A percentile compares a stretch with the other conserved stretches of the same genome.
Evolutionary conservation across 108 stramenopile species (phyloP).

Genomic region (Seminavis robusta): DNA sequence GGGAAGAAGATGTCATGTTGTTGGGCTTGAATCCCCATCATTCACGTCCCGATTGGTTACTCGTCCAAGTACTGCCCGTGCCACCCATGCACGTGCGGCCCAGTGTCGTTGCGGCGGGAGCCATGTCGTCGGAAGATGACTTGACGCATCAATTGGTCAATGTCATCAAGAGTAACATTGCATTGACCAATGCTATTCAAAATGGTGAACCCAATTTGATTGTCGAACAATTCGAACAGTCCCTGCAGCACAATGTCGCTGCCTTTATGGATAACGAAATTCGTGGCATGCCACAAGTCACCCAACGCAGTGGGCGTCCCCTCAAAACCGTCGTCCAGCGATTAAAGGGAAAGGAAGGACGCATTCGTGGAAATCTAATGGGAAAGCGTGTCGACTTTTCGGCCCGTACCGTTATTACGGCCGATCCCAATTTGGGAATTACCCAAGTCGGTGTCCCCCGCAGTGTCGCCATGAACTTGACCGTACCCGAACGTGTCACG

Average conservation of each 20-base stretch:
- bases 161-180: constrained; percentile 93
- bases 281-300: constrained; percentile 88
- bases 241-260: constrained; percentile 93
- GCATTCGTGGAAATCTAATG: constrained; percentile 99
- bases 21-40: constrained; percentile 91
- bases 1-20: constrained; percentile 84
- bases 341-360: constrained; percentile 98
- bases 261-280: constrained; percentile 95
- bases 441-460: constrained; percentile 99
- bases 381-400: constrained; percentile 99
- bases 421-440: constrained; percentile 98
- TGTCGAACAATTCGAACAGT: constrained; percentile 93
- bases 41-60: constrained; percentile 96
- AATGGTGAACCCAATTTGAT: constrained; percentile 93
- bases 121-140: constrained; percentile 90
- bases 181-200: constrained; percentile 80
- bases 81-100: constrained; percentile 99
- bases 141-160: constrained; percentile 97
- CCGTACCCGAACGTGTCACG: constrained; percentile 96
- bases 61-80: constrained; percentile 95
- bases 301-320: constrained; percentile 93
- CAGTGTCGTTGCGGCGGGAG: constrained; percentile 80
- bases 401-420: constrained; percentile 98
- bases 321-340: constrained; percentile 95
- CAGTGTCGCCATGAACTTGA: constrained; percentile 95